Conservation (phyloP, 768 basidiomycete species). For the Strobilomyces confusus region DNA sequence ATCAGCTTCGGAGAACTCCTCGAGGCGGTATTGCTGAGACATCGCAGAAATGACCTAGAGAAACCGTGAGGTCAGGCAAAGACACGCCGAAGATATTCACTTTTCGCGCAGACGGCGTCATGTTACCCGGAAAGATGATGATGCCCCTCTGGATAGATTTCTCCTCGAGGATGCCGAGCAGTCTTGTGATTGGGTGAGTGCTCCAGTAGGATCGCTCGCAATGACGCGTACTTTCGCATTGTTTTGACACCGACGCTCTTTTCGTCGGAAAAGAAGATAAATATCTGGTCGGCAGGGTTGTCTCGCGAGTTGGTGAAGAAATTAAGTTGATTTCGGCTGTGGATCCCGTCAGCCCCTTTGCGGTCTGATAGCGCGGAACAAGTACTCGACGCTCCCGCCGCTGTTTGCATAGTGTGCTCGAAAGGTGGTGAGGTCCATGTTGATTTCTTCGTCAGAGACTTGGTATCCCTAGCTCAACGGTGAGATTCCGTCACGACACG, state of each 20-base stretch:
- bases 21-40: constrained; percentile 80
- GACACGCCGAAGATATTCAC: constrained; percentile 37
- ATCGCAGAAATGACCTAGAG: constrained; percentile 87
- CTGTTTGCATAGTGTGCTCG: constrained; percentile 65
- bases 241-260: constrained; percentile 94
- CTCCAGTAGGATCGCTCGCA: neutral
- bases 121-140: constrained; percentile 92
- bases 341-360: constrained; percentile 7
- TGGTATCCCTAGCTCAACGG: constrained; percentile 68
- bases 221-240: constrained; percentile 80
- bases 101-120: constrained; percentile 96
- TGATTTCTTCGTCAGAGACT: constrained; percentile 92
- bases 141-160: constrained; percentile 87
- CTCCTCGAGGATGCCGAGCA: constrained; percentile 87
- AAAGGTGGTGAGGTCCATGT: constrained; percentile 82
- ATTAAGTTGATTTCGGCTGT: constrained; percentile 82
- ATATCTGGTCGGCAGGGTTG: constrained; percentile 77
- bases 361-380: neutral
- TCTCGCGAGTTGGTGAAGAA: constrained; percentile 78
- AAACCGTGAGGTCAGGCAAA: neutral
- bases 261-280: constrained; percentile 95
- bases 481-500: constrained; percentile 13
- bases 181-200: constrained; percentile 41
- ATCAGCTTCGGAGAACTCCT: constrained; percentile 96
- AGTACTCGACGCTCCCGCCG: constrained; percentile 79